Percentiles rank a stretch among this genome's conserved stretches.
Evolutionary conservation across 805 yeast genomes (phyloP).

Genomic region (Brettanomyces custersianus): DNA sequence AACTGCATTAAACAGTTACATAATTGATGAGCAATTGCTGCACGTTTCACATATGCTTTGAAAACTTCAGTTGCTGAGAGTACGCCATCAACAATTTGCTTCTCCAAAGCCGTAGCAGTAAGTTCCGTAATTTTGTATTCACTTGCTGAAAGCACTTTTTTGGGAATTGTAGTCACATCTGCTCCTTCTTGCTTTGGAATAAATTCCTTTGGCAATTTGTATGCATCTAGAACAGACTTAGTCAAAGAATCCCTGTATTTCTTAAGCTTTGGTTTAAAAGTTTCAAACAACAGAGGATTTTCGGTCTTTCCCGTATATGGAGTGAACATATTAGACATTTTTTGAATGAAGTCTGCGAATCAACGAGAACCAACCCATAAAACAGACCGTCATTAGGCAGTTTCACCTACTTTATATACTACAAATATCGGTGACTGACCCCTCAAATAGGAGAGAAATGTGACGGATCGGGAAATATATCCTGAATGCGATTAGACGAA

Average conservation of each 20-base stretch:
- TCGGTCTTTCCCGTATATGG: constrained; percentile 12
- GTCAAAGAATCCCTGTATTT: constrained; percentile 22
- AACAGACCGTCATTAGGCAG: no score
- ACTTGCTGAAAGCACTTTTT: constrained; percentile 23
- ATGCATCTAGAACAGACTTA: constrained; percentile 17
- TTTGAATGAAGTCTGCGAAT: constrained; percentile 9
- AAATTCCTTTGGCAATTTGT: constrained; percentile 8
- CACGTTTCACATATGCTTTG: constrained; percentile 40
- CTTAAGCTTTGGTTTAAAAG: constrained; percentile 27
- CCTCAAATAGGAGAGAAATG: no score
- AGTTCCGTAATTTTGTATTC: constrained; percentile 38
- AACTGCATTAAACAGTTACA: constrained; percentile 41
- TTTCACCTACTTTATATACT: no score
- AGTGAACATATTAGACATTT: constrained; percentile 8
- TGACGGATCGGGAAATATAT: no score
- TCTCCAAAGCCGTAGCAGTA: constrained; percentile 25
- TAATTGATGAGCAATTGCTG: constrained; percentile 39
- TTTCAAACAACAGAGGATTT: constrained; percentile 13
- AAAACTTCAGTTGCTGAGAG: constrained; percentile 33
- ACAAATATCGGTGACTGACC: no score
- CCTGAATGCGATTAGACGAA: no score
- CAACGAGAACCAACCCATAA: no score
- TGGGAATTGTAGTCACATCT: constrained; percentile 21
- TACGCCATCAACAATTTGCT: constrained; percentile 29
- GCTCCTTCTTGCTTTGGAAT: constrained; percentile 15